Base-by-base conservation (phyloP, 352 stramenopile species). In the Blastocystis hominis region DNA sequence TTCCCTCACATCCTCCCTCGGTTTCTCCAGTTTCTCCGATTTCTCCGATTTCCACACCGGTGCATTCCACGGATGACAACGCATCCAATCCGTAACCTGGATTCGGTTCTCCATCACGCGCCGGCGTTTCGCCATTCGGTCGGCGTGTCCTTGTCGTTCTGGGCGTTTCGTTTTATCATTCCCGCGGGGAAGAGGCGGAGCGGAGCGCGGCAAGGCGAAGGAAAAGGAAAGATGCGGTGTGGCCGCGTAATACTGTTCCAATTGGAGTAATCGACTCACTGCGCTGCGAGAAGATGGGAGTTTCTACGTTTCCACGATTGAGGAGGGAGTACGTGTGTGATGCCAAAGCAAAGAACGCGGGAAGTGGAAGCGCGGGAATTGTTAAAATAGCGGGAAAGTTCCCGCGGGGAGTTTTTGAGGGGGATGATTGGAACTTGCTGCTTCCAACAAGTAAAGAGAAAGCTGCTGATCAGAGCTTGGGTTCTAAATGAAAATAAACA, bases 401-500 rank as follows among this genome's bases (percentile, higher is more conserved):
- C 34, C 44, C 30, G 5, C 36, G 24, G 13, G 42, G 63, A 6
- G 17, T 20, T 15, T 59, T 78, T 55, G 10, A 78, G 7, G 5
- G 68, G 68, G 55, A 78, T 78, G 10, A 78, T 38, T 36, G 68
- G 68, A 13, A 78, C 38, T 13, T 54, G 24, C n/a, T 78, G 61
- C 42, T 59, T 30, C 13, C 36, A 20, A 59, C 68, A 78, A 34
- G 20, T 20, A 17, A 78, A 17, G 10, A 78, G 68, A 59, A 78
- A 40, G 44, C 42, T 40, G 53, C 55, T 59, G 44, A 59, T 40
- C 30, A 62, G 68, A 24, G 61, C 24, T 24, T 7, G 55, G 9
- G n/a, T 6, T 56, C 68, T 78, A 38, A 30, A 34, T 62, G 68
- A 78, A 53, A 24, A 1, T 0, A 36, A 53, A 30, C 17, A 56